These are phyloP conservation scores for Eutypa lata DNA, from an alignment of 2,329 filamentous ascomycete genomes.

Conservation along the genomic window DNA sequence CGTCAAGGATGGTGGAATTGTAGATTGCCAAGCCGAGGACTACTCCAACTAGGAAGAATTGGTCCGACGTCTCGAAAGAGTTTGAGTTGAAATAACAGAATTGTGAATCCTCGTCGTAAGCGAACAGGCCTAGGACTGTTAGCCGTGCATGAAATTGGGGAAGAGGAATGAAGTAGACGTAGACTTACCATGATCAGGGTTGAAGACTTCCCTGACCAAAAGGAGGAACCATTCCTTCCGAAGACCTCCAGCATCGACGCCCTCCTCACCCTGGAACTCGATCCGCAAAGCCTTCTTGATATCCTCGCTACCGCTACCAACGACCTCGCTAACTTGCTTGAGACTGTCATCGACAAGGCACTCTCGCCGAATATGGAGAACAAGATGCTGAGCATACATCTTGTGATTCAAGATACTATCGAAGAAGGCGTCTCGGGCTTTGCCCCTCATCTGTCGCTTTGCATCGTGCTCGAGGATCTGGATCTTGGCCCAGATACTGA, in stretches of 20 bases:
- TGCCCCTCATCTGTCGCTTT: conserved; percentile 82
- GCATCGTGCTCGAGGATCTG: conserved; percentile 87
- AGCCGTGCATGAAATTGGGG: conserved; percentile 3
- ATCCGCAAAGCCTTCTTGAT: conserved; percentile 88
- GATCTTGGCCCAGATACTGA: conserved; percentile 91
- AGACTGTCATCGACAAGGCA: conserved; percentile 88
- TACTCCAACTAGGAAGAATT: conserved; percentile 87
- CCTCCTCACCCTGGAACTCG: conserved; percentile 83
- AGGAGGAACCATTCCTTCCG: conserved; percentile 95
- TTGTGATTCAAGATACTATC: conserved; percentile 78
- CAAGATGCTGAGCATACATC: conserved; percentile 72
- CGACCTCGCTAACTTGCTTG: conserved; percentile 77
- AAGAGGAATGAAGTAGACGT: neutral
- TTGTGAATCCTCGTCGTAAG: conserved; percentile 85
- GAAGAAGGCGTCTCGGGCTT: conserved; percentile 86
- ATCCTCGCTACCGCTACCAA: conserved; percentile 76
- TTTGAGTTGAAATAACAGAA: conserved; percentile 93
- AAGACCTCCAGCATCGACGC: conserved; percentile 83
- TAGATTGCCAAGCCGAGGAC: conserved; percentile 88
- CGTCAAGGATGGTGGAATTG: conserved; percentile 88
- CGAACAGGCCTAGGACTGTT: conserved; percentile 67
- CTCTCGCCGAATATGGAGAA: conserved; percentile 74
- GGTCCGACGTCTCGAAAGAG: conserved; percentile 86
- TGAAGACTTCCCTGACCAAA: conserved; percentile 84
- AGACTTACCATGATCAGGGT: conserved; percentile 76